Percentiles rank a stretch among this genome's conserved stretches.
These are phyloP conservation scores for Salix suchowensis DNA, from an alignment of 345 rosid species.

Conservation along the genomic window DNA sequence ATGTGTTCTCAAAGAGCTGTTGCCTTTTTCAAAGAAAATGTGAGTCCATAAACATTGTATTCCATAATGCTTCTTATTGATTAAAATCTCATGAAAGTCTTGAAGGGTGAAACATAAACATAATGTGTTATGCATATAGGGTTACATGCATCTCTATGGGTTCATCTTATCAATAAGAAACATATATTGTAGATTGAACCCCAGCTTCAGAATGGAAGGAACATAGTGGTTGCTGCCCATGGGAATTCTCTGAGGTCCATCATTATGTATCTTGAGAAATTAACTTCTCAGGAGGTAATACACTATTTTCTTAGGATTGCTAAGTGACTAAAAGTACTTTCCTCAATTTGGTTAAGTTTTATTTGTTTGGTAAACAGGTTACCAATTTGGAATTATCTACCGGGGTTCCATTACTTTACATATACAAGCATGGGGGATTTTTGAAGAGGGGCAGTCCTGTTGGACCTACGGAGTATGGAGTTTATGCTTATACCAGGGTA, in stretches of 20 bases:
- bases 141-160: not conserved
- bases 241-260: conserved; percentile 91
- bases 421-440: conserved; percentile 80
- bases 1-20: conserved; percentile 98
- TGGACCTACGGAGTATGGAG: conserved; percentile 85
- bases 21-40: conserved; percentile 53
- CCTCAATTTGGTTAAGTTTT: not conserved
- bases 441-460: conserved; percentile 83
- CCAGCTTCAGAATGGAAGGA: conserved; percentile 73
- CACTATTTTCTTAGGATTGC: not conserved
- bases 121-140: too few species aligned
- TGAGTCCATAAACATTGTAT: conserved; percentile 3
- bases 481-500: conserved; percentile 91
- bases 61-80: conserved; percentile 5
- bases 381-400: conserved; percentile 81
- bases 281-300: conserved; percentile 89
- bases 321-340: not conserved
- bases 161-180: conserved; percentile 9
- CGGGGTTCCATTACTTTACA: conserved; percentile 92
- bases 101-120: too few species aligned
- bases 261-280: conserved; percentile 92
- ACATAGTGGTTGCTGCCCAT: conserved; percentile 91
- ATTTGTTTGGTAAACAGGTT: conserved; percentile 38
- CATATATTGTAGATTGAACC: conserved; percentile 63
- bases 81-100: not conserved